Evolutionary conservation across 805 yeast genomes (phyloP), one percentile per base, ranked within the genome.

Genomic region (Clavispora vitiphila): DNA sequence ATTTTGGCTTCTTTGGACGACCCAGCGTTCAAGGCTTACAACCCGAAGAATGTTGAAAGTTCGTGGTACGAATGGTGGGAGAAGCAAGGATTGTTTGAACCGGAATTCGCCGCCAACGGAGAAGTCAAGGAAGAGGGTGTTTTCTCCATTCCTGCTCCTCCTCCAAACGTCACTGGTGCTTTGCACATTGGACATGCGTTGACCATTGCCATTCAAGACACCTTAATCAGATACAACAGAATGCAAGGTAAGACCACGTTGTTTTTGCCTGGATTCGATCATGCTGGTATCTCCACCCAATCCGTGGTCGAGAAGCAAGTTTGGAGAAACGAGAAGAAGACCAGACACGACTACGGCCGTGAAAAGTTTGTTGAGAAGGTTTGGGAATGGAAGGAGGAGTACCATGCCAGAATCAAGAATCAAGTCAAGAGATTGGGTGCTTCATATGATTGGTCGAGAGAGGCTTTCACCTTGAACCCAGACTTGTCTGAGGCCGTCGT

Each of bases 21-120:
- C 61, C 90, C 96, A 18, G 81, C 97, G 16, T 79, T 93, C 62
- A 90, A 93, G 66, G 91, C 98, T 8, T 93, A 93, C 66, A 86
- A 79, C 57, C 99, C 99, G 25, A 78, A 79, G 54, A 84, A 83
- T 54, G 97, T 93, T 37, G 99, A 93, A 68, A 83, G 95, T 42
- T 86, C 96, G 11, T 93, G 99, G 99, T 91, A 91, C 67, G 80
- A 77, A 15, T 93, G 99, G 98, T 93, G 99, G 99, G 83, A 78
- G 46, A 74, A 84, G 56, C 76, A 86, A 64, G 95, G 93, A 15
- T 81, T 79, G 57, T 93, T 93, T 58, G 83, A 84, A 66, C 99
- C 99, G 15, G 86, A 86, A 61, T 81, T 85, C 52, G 10, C 32
- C n/a, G 75, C 69, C 43, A 81, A 82, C 57, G 97, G 97, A 35